Conservation (phyloP, 805 yeast species). For the Metschnikowia baotianmanensis region DNA sequence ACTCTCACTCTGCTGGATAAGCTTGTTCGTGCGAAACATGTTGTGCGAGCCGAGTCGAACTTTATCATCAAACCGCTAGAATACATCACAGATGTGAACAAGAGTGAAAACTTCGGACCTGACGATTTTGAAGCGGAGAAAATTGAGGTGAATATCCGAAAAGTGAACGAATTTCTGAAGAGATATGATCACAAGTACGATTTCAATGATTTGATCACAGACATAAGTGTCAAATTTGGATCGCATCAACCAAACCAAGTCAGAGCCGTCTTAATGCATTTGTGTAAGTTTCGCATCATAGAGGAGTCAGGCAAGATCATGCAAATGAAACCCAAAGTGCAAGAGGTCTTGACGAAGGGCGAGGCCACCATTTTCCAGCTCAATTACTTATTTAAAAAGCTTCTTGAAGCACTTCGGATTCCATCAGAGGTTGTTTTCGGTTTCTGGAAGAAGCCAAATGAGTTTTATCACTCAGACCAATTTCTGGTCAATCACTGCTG, state of each 20-base stretch:
- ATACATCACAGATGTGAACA: slow-evolving; percentile 40
- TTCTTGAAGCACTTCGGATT: slow-evolving; percentile 68
- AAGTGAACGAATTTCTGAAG: slow-evolving; percentile 34
- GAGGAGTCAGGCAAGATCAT: slow-evolving; percentile 36
- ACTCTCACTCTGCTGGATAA: slow-evolving; percentile 68
- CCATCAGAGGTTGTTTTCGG: slow-evolving; percentile 80
- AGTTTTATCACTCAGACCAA: slow-evolving; percentile 48
- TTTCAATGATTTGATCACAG: slow-evolving; percentile 42
- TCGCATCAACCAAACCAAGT: slow-evolving; percentile 49
- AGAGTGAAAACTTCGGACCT: slow-evolving; percentile 34
- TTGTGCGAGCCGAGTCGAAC: slow-evolving; percentile 35
- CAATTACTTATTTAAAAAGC: slow-evolving; percentile 70
- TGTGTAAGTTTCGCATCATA: slow-evolving; percentile 58
- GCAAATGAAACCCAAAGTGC: slow-evolving; percentile 41
- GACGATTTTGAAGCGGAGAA: slow-evolving; percentile 13
- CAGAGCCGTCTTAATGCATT: slow-evolving; percentile 61
- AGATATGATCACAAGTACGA: slow-evolving; percentile 30
- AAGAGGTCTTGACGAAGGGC: slow-evolving; percentile 43
- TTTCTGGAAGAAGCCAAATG: slow-evolving; percentile 76
- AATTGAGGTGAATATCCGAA: slow-evolving; percentile 20
- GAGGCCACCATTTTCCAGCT: slow-evolving; percentile 69
- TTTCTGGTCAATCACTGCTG: slow-evolving; percentile 78
- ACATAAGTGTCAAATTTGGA: slow-evolving; percentile 37
- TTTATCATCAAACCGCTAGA: slow-evolving; percentile 44
- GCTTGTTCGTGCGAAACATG: slow-evolving; percentile 64